phyloP scores from a whole-genome alignment of 495 filamentous ascomycete species.

The Penicillium soppii region DNA sequence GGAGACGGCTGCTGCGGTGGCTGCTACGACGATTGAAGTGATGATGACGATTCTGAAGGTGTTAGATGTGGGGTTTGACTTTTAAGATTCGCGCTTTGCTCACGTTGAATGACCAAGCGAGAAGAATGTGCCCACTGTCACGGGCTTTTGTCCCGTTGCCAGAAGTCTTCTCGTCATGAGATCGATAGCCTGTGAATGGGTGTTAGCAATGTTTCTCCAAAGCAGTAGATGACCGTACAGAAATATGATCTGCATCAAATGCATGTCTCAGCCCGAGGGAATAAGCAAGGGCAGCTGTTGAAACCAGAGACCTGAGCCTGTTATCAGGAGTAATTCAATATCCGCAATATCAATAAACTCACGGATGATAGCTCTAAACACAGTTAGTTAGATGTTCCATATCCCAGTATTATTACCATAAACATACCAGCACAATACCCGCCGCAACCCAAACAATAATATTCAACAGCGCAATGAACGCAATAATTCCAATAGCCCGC shows the following conservation, averaged over 20 bases:
- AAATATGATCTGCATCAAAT: constrained; percentile 95
- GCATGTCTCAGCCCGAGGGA: constrained; percentile 91
- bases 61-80: neutral
- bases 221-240: constrained; percentile 36
- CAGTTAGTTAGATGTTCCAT: constrained; percentile 7
- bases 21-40: constrained; percentile 88
- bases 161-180: constrained; percentile 92
- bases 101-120: constrained; percentile 87
- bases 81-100: constrained; percentile 3
- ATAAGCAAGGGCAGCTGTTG: constrained; percentile 80
- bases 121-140: constrained; percentile 96
- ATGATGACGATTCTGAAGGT: constrained; percentile 70
- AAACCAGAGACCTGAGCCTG: constrained; percentile 52
- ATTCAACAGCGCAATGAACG: constrained; percentile 64
- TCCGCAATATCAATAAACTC: constrained; percentile 6
- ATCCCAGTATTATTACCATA: neutral
- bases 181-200: constrained; percentile 69
- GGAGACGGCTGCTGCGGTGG: constrained; percentile 78
- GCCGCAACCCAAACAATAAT: constrained; percentile 68
- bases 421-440: constrained; percentile 62
- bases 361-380: constrained; percentile 38
- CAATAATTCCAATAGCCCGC: constrained; percentile 66
- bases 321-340: neutral
- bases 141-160: constrained; percentile 79
- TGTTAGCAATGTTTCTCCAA: constrained; percentile 4